A percentile compares a stretch with the other conserved stretches of the same genome.
phyloP scores from a whole-genome alignment of 2,329 filamentous ascomycete species.

The Fusarium incarnatum region DNA sequence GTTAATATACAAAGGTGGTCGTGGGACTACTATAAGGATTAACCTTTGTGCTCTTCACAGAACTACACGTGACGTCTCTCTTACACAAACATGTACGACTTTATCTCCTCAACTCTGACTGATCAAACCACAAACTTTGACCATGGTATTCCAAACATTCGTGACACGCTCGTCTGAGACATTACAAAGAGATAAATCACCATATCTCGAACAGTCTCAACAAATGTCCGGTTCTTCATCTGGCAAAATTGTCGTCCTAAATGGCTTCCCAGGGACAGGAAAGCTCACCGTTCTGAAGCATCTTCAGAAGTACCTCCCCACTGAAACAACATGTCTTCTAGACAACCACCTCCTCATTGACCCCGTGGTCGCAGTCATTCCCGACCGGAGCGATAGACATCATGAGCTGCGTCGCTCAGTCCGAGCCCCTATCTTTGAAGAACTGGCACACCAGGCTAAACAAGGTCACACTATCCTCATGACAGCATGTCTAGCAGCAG shows the following conservation, averaged over 20 bases:
- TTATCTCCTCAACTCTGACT: no score
- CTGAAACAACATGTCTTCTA: constrained; percentile 20
- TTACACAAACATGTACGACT: no score
- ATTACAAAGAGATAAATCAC: rapidly evolving
- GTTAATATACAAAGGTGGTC: no score
- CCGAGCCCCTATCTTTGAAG: constrained; percentile 28
- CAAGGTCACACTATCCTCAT: constrained; percentile 28
- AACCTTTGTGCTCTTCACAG: background rate
- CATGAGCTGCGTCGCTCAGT: constrained; percentile 33
- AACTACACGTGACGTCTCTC: background rate
- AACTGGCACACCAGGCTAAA: constrained; percentile 13
- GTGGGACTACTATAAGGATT: no score
- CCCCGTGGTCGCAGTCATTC: constrained; percentile 23
- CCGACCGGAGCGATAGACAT: constrained; percentile 29
- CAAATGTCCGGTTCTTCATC: no score
- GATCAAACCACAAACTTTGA: background rate
- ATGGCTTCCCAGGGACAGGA: constrained; percentile 38
- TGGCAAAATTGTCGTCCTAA: constrained; percentile 30
- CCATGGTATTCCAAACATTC: background rate
- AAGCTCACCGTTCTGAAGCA: constrained; percentile 38
- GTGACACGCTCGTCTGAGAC: no score
- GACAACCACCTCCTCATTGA: constrained; percentile 43
- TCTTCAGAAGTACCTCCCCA: constrained; percentile 14
- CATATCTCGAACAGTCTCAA: background rate
- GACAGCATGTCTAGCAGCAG: constrained; percentile 31